Evolutionary conservation across 2,329 filamentous ascomycete genomes (phyloP).

Genomic region (Calycina herbarum): DNA sequence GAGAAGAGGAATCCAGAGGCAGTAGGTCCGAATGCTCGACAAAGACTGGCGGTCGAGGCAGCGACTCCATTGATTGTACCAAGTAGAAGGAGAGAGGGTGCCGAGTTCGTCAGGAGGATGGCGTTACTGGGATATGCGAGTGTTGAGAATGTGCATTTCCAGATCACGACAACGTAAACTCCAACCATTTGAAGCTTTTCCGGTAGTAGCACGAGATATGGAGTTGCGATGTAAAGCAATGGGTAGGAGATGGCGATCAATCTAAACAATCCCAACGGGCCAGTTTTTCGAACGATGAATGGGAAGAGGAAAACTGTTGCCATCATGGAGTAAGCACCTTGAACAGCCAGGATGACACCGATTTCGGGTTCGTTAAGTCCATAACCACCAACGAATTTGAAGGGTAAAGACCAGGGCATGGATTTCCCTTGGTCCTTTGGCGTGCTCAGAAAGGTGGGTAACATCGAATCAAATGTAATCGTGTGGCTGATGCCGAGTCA

Average conservation of each 20-base stretch:
- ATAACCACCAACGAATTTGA: slow-evolving; percentile 88
- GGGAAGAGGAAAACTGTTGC: slow-evolving; percentile 78
- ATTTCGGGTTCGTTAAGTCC: slow-evolving; percentile 80
- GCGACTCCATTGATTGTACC: slow-evolving; percentile 92
- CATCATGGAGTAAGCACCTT: slow-evolving; percentile 86
- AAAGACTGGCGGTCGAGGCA: slow-evolving; percentile 86
- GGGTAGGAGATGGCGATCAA: slow-evolving; percentile 82
- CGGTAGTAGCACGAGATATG: slow-evolving; percentile 86
- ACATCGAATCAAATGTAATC: slow-evolving; percentile 91
- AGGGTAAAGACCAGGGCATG: slow-evolving; percentile 64
- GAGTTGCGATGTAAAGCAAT: slow-evolving; percentile 80
- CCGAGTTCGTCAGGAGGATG: slow-evolving; percentile 86
- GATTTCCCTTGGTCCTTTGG: slow-evolving; percentile 39
- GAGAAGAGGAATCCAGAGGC: slow-evolving; percentile 85
- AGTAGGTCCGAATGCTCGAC: slow-evolving; percentile 83
- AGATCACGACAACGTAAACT: slow-evolving; percentile 75
- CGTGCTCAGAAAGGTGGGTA: slow-evolving; percentile 76
- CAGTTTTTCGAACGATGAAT: slow-evolving; percentile 70
- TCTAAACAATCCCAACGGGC: slow-evolving; percentile 79
- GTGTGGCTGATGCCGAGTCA: slow-evolving; percentile 68
- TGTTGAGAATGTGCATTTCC: slow-evolving; percentile 91
- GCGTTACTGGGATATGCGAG: slow-evolving; percentile 89
- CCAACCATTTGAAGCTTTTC: slow-evolving; percentile 68
- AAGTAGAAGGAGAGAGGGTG: slow-evolving; percentile 78
- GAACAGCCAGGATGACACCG: slow-evolving; percentile 82